Conservation (phyloP, 2,329 filamentous ascomycete genomes). For the Ceratocystis alfenasii region DNA sequence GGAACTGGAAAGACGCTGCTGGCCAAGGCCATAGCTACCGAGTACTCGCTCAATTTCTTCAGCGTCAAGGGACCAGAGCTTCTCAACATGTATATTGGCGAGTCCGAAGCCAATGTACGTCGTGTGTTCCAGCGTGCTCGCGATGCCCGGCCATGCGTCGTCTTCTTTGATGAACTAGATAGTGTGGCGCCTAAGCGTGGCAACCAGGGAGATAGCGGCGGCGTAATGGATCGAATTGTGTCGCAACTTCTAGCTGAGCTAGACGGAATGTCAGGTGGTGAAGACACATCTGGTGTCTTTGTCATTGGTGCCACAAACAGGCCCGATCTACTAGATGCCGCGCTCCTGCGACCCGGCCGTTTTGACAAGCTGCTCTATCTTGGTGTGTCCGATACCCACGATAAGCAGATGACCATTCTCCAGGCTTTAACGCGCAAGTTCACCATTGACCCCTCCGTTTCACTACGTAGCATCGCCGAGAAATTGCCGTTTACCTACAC, state of each 20-base stretch:
- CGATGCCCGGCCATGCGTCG: slow-evolving; percentile 75
- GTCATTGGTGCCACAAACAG: slow-evolving; percentile 94
- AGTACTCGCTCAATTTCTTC: slow-evolving; percentile 92
- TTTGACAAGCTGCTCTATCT: slow-evolving; percentile 99
- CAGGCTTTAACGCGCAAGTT: slow-evolving; percentile 96
- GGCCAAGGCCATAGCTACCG: slow-evolving; percentile 84
- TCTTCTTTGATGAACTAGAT: slow-evolving; percentile 89
- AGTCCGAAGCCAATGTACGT: slow-evolving; percentile 83
- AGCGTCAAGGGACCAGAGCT: slow-evolving; percentile 84
- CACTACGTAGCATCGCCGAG: slow-evolving; percentile 60
- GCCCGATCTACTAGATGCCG: slow-evolving; percentile 84
- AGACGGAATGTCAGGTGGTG: slow-evolving; percentile 70
- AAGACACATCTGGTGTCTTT: slow-evolving; percentile 70
- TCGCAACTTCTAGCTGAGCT: slow-evolving; percentile 88
- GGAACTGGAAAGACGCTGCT: slow-evolving; percentile 88
- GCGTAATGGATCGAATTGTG: slow-evolving; percentile 96
- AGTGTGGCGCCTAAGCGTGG: slow-evolving; percentile 92
- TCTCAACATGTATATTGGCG: slow-evolving; percentile 93
- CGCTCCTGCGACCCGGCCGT: slow-evolving; percentile 73
- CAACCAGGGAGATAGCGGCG: slow-evolving; percentile 92
- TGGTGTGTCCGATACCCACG: slow-evolving; percentile 89
- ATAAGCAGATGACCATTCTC: slow-evolving; percentile 88
- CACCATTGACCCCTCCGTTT: slow-evolving; percentile 66
- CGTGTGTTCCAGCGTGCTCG: slow-evolving; percentile 78
- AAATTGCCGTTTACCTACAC: slow-evolving; percentile 90